A percentile compares a stretch with the other conserved stretches of the same genome.
These are phyloP conservation scores for Mycena citricolor DNA, from an alignment of 1,284 basidiomycete species.

Conservation along the genomic window DNA sequence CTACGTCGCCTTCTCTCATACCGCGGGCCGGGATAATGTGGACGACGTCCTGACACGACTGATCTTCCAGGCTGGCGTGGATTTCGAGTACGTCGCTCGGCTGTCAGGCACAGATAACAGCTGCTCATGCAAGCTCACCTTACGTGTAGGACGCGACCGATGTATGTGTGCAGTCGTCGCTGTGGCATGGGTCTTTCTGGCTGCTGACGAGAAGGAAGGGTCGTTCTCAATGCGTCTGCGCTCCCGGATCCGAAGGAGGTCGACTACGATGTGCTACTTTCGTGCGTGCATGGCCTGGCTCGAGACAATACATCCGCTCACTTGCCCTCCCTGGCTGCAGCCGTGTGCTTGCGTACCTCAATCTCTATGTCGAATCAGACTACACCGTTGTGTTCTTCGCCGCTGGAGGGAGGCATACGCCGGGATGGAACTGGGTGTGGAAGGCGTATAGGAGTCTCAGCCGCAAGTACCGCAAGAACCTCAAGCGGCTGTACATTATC, in stretches of 20 bases:
- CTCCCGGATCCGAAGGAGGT: constrained; percentile 77
- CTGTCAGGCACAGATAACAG: constrained; percentile 17
- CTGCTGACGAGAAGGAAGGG: constrained; percentile 44
- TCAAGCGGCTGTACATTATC: constrained; percentile 84
- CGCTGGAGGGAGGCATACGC: constrained; percentile 72
- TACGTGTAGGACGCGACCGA: constrained; percentile 77
- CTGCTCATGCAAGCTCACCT: too few relatives aligned
- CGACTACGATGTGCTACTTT: constrained; percentile 74
- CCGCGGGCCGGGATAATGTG: constrained; percentile 40
- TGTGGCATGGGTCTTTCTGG: not conserved
- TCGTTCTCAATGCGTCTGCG: constrained; percentile 77
- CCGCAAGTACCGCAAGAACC: constrained; percentile 83
- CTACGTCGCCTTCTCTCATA: constrained; percentile 26
- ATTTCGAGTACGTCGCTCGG: constrained; percentile 71
- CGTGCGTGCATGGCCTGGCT: constrained; percentile 47
- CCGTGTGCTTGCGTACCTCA: constrained; percentile 71
- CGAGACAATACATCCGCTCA: constrained; percentile 11
- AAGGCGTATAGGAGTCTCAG: constrained; percentile 80
- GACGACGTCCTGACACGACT: constrained; percentile 68
- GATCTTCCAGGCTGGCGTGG: constrained; percentile 86
- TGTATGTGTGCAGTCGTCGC: constrained; percentile 49
- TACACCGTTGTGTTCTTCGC: constrained; percentile 86
- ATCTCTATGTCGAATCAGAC: constrained; percentile 84
- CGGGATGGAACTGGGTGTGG: constrained; percentile 89
- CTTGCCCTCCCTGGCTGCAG: constrained; percentile 38